Conservation (phyloP, 164 flowering plant species). For the Taxillus chinensis region DNA sequence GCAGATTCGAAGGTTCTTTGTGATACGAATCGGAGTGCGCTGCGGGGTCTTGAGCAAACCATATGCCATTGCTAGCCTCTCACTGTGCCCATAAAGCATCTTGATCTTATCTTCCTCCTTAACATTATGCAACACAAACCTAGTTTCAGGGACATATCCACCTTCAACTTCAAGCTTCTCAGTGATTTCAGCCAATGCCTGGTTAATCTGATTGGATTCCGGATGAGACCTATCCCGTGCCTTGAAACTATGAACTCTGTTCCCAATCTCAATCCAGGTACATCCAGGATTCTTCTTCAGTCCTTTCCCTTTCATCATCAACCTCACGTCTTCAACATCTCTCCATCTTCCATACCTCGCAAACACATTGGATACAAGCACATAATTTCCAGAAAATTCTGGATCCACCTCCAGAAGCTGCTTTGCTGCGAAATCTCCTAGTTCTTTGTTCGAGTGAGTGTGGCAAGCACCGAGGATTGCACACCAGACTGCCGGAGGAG, state of each 20-base stretch:
- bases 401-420: constrained; percentile 59
- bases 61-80: constrained; percentile 75
- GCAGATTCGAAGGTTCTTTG: constrained; percentile 68
- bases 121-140: constrained; percentile 54
- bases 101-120: constrained; percentile 53
- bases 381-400: constrained; percentile 60
- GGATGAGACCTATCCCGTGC: constrained; percentile 70
- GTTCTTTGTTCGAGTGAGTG: constrained; percentile 42
- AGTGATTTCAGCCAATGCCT: constrained; percentile 34
- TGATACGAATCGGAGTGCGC: constrained; percentile 36
- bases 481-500: constrained; percentile 69
- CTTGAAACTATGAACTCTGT: constrained; percentile 51
- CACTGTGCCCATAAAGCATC: constrained; percentile 70
- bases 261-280: constrained; percentile 75
- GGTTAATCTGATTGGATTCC: constrained; percentile 33
- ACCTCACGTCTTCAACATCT: constrained; percentile 55
- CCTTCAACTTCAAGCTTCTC: constrained; percentile 38
- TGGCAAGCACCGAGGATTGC: constrained; percentile 73
- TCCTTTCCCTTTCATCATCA: constrained; percentile 52
- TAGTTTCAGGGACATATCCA: constrained; percentile 57
- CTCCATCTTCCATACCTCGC: constrained; percentile 65
- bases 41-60: constrained; percentile 38
- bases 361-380: constrained; percentile 60
- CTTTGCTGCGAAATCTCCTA: constrained; percentile 58
- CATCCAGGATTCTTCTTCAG: constrained; percentile 78